These are phyloP conservation scores for Podaxis pistillaris DNA, from an alignment of 768 basidiomycete species.

Conservation along the genomic window DNA sequence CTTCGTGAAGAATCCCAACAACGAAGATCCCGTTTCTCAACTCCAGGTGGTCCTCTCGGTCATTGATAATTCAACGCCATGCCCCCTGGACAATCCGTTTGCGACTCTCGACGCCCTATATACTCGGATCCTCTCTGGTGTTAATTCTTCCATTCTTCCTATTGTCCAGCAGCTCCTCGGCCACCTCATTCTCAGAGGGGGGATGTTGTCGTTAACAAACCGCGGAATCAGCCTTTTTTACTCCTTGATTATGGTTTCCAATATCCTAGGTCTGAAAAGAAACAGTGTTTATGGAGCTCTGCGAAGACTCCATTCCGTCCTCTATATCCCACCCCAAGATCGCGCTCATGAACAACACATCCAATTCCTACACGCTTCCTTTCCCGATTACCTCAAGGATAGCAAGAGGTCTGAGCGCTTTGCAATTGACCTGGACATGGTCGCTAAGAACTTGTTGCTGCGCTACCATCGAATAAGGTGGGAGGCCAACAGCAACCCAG, in stretches of 20 bases:
- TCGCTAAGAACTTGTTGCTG: neutral
- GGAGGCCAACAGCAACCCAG: neutral
- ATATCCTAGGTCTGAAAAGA: neutral
- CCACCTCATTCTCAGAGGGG: neutral
- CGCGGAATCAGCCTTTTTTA: neutral
- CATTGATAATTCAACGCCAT: neutral
- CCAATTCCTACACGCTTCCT: neutral
- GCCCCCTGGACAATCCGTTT: neutral
- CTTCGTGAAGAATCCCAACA: neutral
- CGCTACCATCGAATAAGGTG: neutral
- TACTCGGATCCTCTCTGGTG: neutral
- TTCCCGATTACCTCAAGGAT: neutral
- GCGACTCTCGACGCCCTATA: neutral
- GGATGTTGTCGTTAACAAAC: neutral
- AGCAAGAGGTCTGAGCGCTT: neutral
- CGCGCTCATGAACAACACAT: neutral
- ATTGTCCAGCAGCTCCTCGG: neutral
- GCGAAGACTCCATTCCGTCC: neutral
- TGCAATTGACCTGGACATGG: neutral
- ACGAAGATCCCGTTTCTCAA: neutral
- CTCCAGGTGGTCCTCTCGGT: neutral
- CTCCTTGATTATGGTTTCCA: neutral
- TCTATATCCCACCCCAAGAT: neutral
- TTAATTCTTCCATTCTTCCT: neutral
- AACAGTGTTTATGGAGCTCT: neutral